phyloP scores from a whole-genome alignment of 2,329 filamentous ascomycete species.

The Cercospora sp. region DNA sequence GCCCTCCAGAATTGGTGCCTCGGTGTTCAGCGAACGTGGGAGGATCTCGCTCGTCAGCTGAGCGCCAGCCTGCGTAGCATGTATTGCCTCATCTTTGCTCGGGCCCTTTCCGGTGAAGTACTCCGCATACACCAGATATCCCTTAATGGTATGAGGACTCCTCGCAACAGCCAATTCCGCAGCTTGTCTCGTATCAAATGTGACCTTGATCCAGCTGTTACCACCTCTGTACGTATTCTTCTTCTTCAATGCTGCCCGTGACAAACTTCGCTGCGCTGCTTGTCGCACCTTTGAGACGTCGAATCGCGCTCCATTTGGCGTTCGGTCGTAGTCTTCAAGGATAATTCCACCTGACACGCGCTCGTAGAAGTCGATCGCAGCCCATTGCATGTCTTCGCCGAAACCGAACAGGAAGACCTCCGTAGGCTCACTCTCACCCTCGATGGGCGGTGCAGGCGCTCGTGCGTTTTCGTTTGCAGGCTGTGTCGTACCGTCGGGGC shows the following conservation, averaged over 20 bases:
- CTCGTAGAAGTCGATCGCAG: constrained; percentile 86
- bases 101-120: constrained; percentile 49
- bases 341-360: constrained; percentile 75
- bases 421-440: constrained; percentile 53
- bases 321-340: constrained; percentile 89
- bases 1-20: constrained; percentile 25
- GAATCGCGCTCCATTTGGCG: constrained; percentile 73
- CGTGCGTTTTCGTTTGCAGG: constrained; percentile 2
- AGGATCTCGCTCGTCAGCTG: constrained; percentile 33
- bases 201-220: constrained; percentile 77
- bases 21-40: constrained; percentile 37
- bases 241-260: constrained; percentile 70
- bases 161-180: constrained; percentile 51
- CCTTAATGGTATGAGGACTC: constrained; percentile 50
- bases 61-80: constrained; percentile 40
- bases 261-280: constrained; percentile 66
- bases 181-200: constrained; percentile 51
- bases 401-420: constrained; percentile 88
- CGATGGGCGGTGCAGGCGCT: constrained; percentile 33
- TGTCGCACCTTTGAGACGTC: constrained; percentile 72
- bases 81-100: constrained; percentile 45
- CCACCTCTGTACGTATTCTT: constrained; percentile 81
- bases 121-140: constrained; percentile 51
- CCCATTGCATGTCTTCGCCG: constrained; percentile 68
- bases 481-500: constrained; percentile 36